Evolutionary conservation across 805 yeast species (phyloP), one percentile per base, ranked within the genome.

Genomic region (Wickerhamiella sorbophila): DNA sequence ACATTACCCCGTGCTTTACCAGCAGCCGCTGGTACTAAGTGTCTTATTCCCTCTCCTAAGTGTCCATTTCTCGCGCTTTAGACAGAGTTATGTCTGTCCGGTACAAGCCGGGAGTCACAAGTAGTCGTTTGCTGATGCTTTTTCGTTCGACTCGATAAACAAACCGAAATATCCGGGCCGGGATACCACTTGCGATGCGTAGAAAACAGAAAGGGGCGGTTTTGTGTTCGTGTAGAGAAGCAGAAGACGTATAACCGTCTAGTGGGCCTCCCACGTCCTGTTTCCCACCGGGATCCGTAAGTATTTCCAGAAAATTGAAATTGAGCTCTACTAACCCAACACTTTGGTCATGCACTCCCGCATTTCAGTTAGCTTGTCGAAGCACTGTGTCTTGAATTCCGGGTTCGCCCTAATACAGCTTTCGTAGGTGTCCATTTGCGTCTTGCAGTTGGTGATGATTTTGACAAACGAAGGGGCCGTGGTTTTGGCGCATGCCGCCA

Each of bases 391-490:
- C 56, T 50, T 70, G 64, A 45, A 62, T 55, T 53, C 63, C 53
- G 55, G 57, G 51, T 72, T 71, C 12, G 60, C 62, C 31, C 62
- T 60, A 26, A 83, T 63, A 57, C 94, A 83, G 17, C 62, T 62
- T 51, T 82, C 88, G 54, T 82, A 83, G 3, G 67, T 71, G 46
- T 69, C 66, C 59, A 83, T 66, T 37, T 70, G 63, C 3, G 64
- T 65, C 10, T 72, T 65, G 58, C 94, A 83, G 24, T 70, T 66
- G 21, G 65, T 63, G 54, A 79, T 75, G 49, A 83, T 81, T 54
- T 68, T 72, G 54, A 74, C 75, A 58, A 81, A 80, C 6, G 82
- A 69, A 1, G 93, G 88, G 14, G 81, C 88, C 31, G 64, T 59
- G 12, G 63, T 62, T 52, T 68, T 71, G 47, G 83, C 82, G 58